Base-by-base conservation (phyloP, 768 basidiomycete genomes). In the Coprinopsis sp. region DNA sequence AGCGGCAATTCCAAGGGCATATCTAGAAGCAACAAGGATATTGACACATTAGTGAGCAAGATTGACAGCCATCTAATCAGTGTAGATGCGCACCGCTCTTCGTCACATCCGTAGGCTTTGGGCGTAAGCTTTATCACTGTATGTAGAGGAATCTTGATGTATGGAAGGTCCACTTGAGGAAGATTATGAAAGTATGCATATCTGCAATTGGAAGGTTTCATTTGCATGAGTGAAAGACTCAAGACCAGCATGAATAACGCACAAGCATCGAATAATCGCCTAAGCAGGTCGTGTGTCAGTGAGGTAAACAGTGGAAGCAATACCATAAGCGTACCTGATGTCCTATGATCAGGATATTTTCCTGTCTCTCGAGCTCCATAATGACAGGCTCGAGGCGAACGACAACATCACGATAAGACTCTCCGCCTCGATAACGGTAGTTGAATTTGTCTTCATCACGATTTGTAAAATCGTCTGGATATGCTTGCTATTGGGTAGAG, bases 371-470 rank as follows among this genome's bases (percentile, higher is more conserved):
- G 19, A 99, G 76, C 64, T 99, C 96, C 91, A 99, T 97, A 56
- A 99, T 99, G 43, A 98, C 88, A 19, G 96, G 96, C 62, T 99
- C 96, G 22, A 99, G 71, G 30, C 95, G 81, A 3, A 91, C 80
- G 11, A 96, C 92, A 8, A 99, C 95, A 60, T 99, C 96, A 29
- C 96, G 83, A 64, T 99, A 99, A 1, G 92, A 96, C 68, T 99
- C 96, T 45, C 96, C 96, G 57, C 84, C 93, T 56, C 96, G 78
- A 64, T 97, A 98, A 23, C 96, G 82, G 65, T 99, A 99, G 66
- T 98, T 98, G 67, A 96, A 99, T 67, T 99, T 99, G 73, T 99
- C 96, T 49, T 97, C 92, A 57, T 99, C 96, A 21, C 96, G 83
- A 61, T 94, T 93, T 13, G 91, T 93, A 65, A 94, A 98, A 61